phyloP scores from a whole-genome alignment of 148 eudicot genomes.

The Silene latifolia region DNA sequence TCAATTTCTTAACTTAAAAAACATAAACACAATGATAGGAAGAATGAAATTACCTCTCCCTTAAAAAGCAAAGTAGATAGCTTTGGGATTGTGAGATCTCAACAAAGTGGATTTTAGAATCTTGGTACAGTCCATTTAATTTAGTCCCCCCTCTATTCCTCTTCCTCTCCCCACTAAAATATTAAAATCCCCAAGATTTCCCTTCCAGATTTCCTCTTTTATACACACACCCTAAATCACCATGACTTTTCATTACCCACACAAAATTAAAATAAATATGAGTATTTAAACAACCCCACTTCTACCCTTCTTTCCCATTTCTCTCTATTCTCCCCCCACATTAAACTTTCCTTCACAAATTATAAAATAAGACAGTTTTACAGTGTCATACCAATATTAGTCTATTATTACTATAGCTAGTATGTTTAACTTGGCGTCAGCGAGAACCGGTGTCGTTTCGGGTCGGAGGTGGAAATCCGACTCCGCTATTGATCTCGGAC shows the following conservation, averaged over 20 bases:
- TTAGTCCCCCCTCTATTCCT: background rate
- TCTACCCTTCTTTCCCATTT: slow-evolving; percentile 7
- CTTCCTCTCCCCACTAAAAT: background rate
- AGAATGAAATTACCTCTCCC: background rate
- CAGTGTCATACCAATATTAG: too few species aligned
- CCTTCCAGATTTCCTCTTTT: slow-evolving; percentile 10
- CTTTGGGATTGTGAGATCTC: slow-evolving; percentile 27
- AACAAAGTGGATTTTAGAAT: slow-evolving; percentile 41
- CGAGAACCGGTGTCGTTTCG: slow-evolving; percentile 33
- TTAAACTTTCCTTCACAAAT: background rate
- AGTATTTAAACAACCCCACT: slow-evolving; percentile 19
- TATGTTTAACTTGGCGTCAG: slow-evolving; percentile 3
- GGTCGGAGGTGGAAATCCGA: slow-evolving; percentile 31
- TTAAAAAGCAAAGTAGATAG: background rate
- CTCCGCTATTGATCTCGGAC: slow-evolving; percentile 19
- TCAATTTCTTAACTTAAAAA: too few species aligned
- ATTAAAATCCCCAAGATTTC: slow-evolving; percentile 31
- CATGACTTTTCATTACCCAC: background rate
- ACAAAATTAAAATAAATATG: too few species aligned
- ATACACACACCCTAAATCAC: background rate
- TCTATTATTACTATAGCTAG: background rate
- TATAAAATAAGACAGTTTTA: too few species aligned
- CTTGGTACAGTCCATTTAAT: slow-evolving; percentile 20
- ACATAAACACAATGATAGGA: background rate
- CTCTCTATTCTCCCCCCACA: background rate